Evolutionary conservation across 768 basidiomycete species (phyloP).

Genomic region (Pleurotus salmoneostramineus): DNA sequence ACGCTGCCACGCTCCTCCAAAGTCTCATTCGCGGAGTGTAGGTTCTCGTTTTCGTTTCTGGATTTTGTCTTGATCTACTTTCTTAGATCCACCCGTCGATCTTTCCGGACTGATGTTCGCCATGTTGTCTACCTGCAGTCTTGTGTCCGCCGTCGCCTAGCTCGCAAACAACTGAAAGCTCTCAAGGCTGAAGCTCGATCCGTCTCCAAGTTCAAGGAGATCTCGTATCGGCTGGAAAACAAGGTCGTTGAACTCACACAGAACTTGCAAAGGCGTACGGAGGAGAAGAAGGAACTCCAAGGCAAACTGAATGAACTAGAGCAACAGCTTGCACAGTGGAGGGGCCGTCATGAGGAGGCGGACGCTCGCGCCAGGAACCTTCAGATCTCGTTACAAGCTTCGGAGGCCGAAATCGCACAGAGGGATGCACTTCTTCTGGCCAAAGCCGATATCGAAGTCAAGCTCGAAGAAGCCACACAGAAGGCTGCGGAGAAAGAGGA

Average conservation of each 20-base stretch:
- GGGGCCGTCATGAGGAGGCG: conserved; percentile 82
- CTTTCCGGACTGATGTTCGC: conserved; percentile 55
- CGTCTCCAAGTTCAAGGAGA: conserved; percentile 97
- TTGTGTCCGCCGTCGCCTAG: conserved; percentile 84
- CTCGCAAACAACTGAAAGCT: conserved; percentile 78
- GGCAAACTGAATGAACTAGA: conserved; percentile 75
- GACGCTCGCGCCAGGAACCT: conserved; percentile 71
- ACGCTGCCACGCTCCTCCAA: conserved; percentile 75
- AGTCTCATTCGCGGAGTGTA: conserved; percentile 87
- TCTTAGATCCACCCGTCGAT: conserved; percentile 49
- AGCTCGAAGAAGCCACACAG: conserved; percentile 71
- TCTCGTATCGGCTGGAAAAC: conserved; percentile 96
- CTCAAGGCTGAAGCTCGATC: conserved; percentile 93
- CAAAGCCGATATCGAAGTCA: conserved; percentile 78
- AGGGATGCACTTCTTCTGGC: conserved; percentile 70
- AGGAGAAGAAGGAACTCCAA: conserved; percentile 87
- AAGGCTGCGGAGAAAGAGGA: conserved; percentile 82
- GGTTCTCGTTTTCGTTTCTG: conserved; percentile 23
- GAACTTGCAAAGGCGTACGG: conserved; percentile 81
- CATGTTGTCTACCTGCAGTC: conserved; percentile 87
- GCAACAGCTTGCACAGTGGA: conserved; percentile 82
- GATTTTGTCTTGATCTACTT: background rate
- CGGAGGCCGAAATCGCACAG: conserved; percentile 67
- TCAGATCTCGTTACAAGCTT: conserved; percentile 61
- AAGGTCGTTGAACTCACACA: conserved; percentile 99